Base-by-base conservation (phyloP, 345 rosid species). In the Litchi chinensis region DNA sequence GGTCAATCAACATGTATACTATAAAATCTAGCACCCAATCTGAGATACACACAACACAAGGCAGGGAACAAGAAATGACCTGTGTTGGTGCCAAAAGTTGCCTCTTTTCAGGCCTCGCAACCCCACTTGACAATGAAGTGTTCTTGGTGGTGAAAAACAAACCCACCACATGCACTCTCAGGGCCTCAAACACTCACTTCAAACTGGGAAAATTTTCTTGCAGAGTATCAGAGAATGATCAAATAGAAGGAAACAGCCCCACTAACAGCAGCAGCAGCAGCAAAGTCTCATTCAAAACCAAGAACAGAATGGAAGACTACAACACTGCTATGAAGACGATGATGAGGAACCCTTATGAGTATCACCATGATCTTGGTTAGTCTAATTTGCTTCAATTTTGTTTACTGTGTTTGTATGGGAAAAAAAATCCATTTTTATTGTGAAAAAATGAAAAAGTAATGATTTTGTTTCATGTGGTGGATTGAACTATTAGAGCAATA, bases 311-410 rank as follows among this genome's bases (percentile, higher is more conserved):
- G 89, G 95, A 93, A 32, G 92, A 90, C 37, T 95, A 93, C 79
- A 93, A 95, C 79, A 83, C 77, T 32, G 92, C 93, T 83, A 95
- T 93, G 98, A 93, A 92, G 89, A 87, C 85, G 81, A 81, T 92
- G 93, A 95, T 89, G 98, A 91, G 97, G 74, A 93, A 83, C 86
- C 98, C 97, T 1, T 95, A 90, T 75, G 98, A 95, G 78, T 95
- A 95, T 85, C 97, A 92, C 81, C 98, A 95, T 74, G 98, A 95
- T 82, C 90, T 95, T 6, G 97, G 98, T 95, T 59, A 5, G 70
- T 83, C 41, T 64, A 16, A 44, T 54, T 60, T 50, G 24, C 40
- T 50, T 68, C 22, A 7, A 10, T 76, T 24, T 10, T 39, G 65
- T 19, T 32, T 10, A 32, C 19, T 44, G n/a, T 57, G 18, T 19